Percentiles rank a stretch among this genome's conserved stretches.
Evolutionary conservation across 768 basidiomycete genomes (phyloP).

Genomic region (Lactarius psammicola): DNA sequence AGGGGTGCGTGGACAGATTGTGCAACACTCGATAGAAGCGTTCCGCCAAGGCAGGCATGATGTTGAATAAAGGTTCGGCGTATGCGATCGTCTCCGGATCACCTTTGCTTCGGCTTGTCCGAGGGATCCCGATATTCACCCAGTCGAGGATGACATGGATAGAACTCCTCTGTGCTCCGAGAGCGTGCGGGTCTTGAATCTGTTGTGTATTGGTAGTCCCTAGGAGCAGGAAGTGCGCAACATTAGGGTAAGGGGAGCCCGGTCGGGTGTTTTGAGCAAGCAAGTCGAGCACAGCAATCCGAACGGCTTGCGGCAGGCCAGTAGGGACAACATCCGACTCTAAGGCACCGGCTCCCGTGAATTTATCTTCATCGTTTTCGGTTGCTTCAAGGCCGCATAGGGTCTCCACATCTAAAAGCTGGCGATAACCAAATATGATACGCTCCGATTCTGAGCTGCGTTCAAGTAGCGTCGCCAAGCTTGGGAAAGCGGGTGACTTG

Average conservation of each 20-base stretch:
- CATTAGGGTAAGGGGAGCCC: slow-evolving; percentile 66
- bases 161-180: slow-evolving; percentile 65
- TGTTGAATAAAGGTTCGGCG: slow-evolving; percentile 54
- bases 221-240: slow-evolving; percentile 86
- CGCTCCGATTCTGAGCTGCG: slow-evolving; percentile 81
- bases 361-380: slow-evolving; percentile 58
- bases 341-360: slow-evolving; percentile 73
- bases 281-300: slow-evolving; percentile 76
- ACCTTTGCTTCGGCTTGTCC: slow-evolving; percentile 47
- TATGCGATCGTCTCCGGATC: slow-evolving; percentile 36
- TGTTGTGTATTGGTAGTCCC: slow-evolving; percentile 57
- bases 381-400: slow-evolving; percentile 58
- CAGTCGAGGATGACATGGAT: slow-evolving; percentile 81
- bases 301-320: slow-evolving; percentile 62
- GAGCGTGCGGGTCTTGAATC: slow-evolving; percentile 76
- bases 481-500: slow-evolving; percentile 62
- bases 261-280: slow-evolving; percentile 73
- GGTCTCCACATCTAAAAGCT: slow-evolving; percentile 60
- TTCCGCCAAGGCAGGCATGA: slow-evolving; percentile 78
- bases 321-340: slow-evolving; percentile 48
- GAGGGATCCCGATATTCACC: slow-evolving; percentile 68
- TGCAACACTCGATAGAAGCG: slow-evolving; percentile 79
- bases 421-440: slow-evolving; percentile 76
- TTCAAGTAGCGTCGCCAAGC: slow-evolving; percentile 75
- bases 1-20: slow-evolving; percentile 84